These are phyloP conservation scores for Cardiosporidium cionae DNA, from an alignment of 169 alveolate species.

Conservation along the genomic window DNA sequence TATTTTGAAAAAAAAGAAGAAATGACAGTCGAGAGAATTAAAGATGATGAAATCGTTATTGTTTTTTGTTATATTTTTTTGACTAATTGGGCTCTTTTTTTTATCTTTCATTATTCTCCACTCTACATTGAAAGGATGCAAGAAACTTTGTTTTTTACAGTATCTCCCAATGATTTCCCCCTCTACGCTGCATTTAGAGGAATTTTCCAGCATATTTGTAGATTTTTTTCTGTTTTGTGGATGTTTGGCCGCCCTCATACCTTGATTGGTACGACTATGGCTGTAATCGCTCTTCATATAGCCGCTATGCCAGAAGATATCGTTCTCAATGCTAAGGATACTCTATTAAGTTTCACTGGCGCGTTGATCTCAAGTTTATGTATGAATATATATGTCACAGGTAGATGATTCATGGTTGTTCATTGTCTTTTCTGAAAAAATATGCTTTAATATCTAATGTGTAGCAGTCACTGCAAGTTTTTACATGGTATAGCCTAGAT, in stretches of 20 bases:
- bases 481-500: neutral
- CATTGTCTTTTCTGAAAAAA: neutral
- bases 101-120: too few relatives aligned
- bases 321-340: neutral
- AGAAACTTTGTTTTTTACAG: too few relatives aligned
- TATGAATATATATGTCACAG: constrained; percentile 6
- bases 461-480: too few relatives aligned
- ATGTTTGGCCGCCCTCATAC: constrained; percentile 4
- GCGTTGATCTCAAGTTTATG: neutral
- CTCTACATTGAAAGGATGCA: too few relatives aligned
- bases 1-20: too few relatives aligned
- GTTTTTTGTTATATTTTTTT: too few relatives aligned
- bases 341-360: neutral
- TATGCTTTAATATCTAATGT: neutral
- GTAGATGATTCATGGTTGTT: neutral
- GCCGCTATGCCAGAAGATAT: neutral
- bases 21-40: too few relatives aligned
- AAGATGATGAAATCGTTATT: too few relatives aligned
- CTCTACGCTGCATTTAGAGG: too few relatives aligned
- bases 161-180: too few relatives aligned
- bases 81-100: too few relatives aligned
- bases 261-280: neutral
- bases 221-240: neutral
- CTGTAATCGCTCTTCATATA: neutral
- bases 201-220: too few relatives aligned